Evolutionary conservation across 1,284 basidiomycete species (phyloP), one percentile per base, ranked within the genome.

Genomic region (Apiotrichum gracile): DNA sequence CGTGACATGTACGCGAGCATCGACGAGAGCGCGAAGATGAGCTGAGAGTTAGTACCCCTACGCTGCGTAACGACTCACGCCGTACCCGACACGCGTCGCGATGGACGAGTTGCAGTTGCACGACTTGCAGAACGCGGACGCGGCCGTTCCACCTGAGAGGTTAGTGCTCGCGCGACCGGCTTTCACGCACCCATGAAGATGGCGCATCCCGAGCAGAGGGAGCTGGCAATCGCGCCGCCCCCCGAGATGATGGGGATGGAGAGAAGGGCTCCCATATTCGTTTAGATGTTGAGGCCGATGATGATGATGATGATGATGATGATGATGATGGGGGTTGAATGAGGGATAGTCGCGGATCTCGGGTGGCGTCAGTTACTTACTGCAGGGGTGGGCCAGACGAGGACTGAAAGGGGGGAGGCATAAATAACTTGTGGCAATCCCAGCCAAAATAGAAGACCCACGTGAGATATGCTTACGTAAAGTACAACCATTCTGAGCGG

Each of bases 101-200:
- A 98, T 97, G 1, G 91, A 96, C 12, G 91, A 96, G 71, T 97
- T 97, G 78, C 94, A 98, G 74, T 97, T 97, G 77, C 94, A 98
- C 52, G 91, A 93, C 80, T 96, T 96, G 83, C 86, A 96, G 77
- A 98, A 90, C 79, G 97, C 94, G 34, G 91, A 92, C 12, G 93
- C 92, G 83, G 77, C 70, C 54, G 68, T 65, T 29, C 73, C 70
- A 26, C 71, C 67, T 72, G 62, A 22, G 19, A 34, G 6, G 47
- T 42, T 26, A 25, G 47, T 87, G 72, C 82, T 87, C 72, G 27
- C 7, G 27, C 27, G 27, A 29, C 7, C 7, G 13, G 27, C 27
- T 6, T 13, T 3, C 81, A 88, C 74, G 87, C 38, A 90, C 69
- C 49, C 74, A 76, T 76, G 63, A 70, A 76, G 35, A 74, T 57